Evolutionary conservation across 768 basidiomycete species (phyloP), one percentile per base, ranked within the genome.

Genomic region (Hericium rajendrae): DNA sequence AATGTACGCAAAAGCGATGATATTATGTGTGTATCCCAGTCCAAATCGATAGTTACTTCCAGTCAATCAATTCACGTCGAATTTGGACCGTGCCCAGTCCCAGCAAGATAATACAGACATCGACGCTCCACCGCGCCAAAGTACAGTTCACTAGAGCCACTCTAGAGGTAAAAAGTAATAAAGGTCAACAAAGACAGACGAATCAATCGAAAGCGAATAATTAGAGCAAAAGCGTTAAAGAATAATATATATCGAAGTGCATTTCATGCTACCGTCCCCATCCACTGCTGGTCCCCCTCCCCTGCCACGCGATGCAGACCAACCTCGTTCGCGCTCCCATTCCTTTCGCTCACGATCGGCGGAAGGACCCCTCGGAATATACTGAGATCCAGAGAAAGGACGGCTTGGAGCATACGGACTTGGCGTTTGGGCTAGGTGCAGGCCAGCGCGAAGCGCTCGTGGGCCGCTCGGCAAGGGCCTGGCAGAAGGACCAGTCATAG

Each of bases 381-480:
- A 61, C 20, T 51, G 57, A 2, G 57, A 56, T 1, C 54, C 46
- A 16, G 54, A 54, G 48, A 55, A 53, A 6, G 51, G 56, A 24
- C 60, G 54, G 6, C 32, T 38, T 0, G 40, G 12, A 22, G 53
- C 48, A 24, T 53, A 54, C 15, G 57, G 50, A 3, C 46, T 20
- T 0, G 43, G 8, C 3, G 37, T 2, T 5, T 20, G 12, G 37
- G 28, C 15, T 1, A n/a, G 46, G 28, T 37, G 52, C 57, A 63
- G n/a, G 1, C 62, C 54, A 1, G 55, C 57, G 3, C 62, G 57
- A 10, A 63, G 53, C 12, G 62, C 62, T 6, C 62, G 60, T 3
- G 62, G 62, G 15, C 62, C 62, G 8, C 60, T 61, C 18, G 62
- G 62, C 37, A 61, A 54, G 40, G 60, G 62, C 20, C 60, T 60